phyloP scores from a whole-genome alignment of 2,329 filamentous ascomycete species.

The Alternaria longipes region DNA sequence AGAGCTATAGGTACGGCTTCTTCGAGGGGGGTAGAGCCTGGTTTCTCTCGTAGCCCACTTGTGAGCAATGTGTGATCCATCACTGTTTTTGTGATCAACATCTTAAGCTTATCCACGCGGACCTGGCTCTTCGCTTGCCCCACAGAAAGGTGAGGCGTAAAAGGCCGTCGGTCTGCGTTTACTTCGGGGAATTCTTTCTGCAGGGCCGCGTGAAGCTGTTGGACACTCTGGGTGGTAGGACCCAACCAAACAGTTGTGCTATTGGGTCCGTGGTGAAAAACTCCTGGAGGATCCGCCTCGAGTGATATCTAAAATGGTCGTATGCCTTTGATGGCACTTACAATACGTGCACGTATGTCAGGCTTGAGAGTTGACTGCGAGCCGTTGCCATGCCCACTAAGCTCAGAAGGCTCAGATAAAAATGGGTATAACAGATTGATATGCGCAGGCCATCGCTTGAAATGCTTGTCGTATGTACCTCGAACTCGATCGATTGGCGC shows the following conservation, averaged over 20 bases:
- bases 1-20: slow-evolving; percentile 17
- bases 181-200: slow-evolving; percentile 39
- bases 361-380: slow-evolving; percentile 22
- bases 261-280: slow-evolving; percentile 26
- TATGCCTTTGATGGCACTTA: slow-evolving; percentile 25
- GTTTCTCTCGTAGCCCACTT: slow-evolving; percentile 16
- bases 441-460: slow-evolving; percentile 42
- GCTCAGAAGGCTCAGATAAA: slow-evolving; percentile 30
- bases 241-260: slow-evolving; percentile 38
- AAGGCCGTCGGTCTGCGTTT: slow-evolving; percentile 30
- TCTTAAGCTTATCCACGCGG: slow-evolving; percentile 21
- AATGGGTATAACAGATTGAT: slow-evolving; percentile 47
- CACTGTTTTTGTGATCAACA: slow-evolving; percentile 27
- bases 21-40: background rate
- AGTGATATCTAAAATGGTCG: slow-evolving; percentile 32
- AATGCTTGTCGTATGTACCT: slow-evolving; percentile 36
- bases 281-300: slow-evolving; percentile 28
- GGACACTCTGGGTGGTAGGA: slow-evolving; percentile 23
- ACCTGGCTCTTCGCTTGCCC: slow-evolving; percentile 33
- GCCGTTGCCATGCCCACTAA: slow-evolving; percentile 7
- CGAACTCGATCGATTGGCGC: slow-evolving; percentile 40
- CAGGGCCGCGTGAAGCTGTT: slow-evolving; percentile 36
- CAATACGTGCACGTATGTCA: slow-evolving; percentile 33
- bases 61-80: slow-evolving; percentile 21
- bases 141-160: slow-evolving; percentile 39